These are phyloP conservation scores for Rhododendron molle DNA, from an alignment of 148 eudicot genomes.

Conservation along the genomic window DNA sequence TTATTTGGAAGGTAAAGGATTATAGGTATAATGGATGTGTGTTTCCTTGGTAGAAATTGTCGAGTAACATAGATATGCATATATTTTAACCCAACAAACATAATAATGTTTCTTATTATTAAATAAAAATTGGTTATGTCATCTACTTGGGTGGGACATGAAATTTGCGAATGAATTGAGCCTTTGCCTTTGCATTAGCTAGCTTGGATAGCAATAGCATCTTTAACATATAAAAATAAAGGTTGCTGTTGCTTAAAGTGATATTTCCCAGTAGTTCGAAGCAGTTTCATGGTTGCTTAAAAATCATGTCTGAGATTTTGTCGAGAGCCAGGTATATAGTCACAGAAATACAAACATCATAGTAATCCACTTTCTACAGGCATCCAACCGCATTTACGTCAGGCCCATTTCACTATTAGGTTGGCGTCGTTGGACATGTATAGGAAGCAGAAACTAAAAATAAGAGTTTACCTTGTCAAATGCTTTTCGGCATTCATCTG, in stretches of 20 bases:
- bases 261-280: background rate
- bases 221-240: background rate
- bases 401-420: background rate
- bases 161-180: background rate
- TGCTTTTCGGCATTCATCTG: constrained; percentile 69
- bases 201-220: background rate
- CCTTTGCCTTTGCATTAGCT: background rate
- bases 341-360: background rate
- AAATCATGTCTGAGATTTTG: background rate
- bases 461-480: constrained; percentile 65
- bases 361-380: background rate
- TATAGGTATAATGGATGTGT: background rate
- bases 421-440: background rate
- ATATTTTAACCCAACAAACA: background rate
- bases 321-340: background rate
- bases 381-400: background rate
- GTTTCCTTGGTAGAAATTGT: background rate
- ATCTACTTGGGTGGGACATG: background rate
- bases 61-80: background rate
- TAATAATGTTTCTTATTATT: no score
- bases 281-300: background rate
- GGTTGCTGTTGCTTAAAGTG: background rate
- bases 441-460: background rate
- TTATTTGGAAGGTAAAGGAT: background rate
- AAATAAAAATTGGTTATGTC: background rate